Base-by-base conservation (phyloP, 768 basidiomycete genomes). In the Podaxis pistillaris region DNA sequence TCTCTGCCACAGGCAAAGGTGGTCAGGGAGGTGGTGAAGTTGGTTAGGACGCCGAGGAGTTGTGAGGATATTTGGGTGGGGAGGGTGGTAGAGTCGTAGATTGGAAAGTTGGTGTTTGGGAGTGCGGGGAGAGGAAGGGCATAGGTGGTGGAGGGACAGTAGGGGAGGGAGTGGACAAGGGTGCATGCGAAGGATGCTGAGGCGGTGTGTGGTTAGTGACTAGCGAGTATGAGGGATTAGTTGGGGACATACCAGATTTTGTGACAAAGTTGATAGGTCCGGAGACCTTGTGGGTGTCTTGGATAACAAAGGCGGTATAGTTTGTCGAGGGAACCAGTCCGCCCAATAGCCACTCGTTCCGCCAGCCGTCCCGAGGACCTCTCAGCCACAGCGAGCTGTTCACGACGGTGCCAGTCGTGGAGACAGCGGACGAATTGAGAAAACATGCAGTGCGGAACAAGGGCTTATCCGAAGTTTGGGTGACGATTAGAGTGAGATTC, bases 1-100 rank as follows among this genome's bases (percentile, higher is more conserved):
- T 94, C 92, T 30, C 90, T 83, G 17, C 91, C 90, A 70, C 94
- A 95, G 1, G 91, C 83, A 64, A 87, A 85, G 2, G 89, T 90
- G 36, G 83, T 80, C 8, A 96, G 83, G 19, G 85, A 81, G 0
- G 81, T 80, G 1, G 91, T 89, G 73, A 95, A 93, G 74, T 93
- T 92, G 54, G 85, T 73, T 65, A 95, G 24, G 79, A 75, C 47
- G 87, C 68, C 47, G 93, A 79, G 6, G 83, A 81, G 11, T 70
- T 68, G 19, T 81, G 75, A n/a, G 91, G 69, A 22, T 66, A 61
- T 3, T 69, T 63, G 0, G 7, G 8, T 56, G 33, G 61, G 61
- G 24, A 62, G 19, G n/a, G 40, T 56, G 12, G 61, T 36, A 19
- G 61, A 33, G 26, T 62, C 54, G 37, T 62, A 56, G n/a, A 62